Evolutionary conservation across 352 stramenopile genomes (phyloP).

Genomic region (Phytophthora hybrid): DNA sequence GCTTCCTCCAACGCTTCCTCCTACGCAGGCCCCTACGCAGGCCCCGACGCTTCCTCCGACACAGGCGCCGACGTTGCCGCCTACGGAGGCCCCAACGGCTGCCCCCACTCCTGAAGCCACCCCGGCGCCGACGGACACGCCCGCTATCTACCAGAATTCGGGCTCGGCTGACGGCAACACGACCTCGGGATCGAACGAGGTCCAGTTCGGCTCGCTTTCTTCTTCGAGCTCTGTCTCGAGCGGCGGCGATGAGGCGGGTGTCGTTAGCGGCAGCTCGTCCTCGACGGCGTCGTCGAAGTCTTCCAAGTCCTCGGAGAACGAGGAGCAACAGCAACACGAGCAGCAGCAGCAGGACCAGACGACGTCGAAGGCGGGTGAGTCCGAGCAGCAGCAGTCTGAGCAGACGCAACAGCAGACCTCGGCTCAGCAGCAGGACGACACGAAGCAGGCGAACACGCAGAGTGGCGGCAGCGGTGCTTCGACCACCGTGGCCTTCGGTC

Average conservation of each 20-base stretch:
- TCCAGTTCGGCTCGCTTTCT: conserved; percentile 14
- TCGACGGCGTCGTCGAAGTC: conserved; percentile 5
- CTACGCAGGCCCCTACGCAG: neutral
- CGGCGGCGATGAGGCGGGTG: conserved; percentile 9
- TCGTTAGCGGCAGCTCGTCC: conserved; percentile 11
- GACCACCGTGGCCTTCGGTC: conserved; percentile 31
- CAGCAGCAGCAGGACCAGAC: conserved; percentile 2
- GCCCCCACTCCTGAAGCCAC: conserved; percentile 20
- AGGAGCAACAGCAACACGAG: conserved; percentile 19
- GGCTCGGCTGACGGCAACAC: conserved; percentile 29
- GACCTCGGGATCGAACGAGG: conserved; percentile 12
- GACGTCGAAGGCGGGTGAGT: conserved; percentile 4
- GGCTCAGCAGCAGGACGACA: conserved; percentile 33
- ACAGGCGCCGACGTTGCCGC: neutral
- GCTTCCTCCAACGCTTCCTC: too few species aligned
- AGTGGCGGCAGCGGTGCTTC: conserved; percentile 6
- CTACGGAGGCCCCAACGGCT: conserved; percentile 13
- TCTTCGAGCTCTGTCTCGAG: conserved; percentile 18
- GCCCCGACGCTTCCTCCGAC: neutral
- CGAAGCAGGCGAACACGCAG: conserved; percentile 54
- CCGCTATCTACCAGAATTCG: conserved; percentile 25
- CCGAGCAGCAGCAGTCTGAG: conserved; percentile 15
- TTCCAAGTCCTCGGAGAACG: conserved; percentile 24
- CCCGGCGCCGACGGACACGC: conserved; percentile 24
- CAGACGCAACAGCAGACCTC: conserved; percentile 25